phyloP scores from a whole-genome alignment of 768 basidiomycete species.

The Nevesoporus exiguus region DNA sequence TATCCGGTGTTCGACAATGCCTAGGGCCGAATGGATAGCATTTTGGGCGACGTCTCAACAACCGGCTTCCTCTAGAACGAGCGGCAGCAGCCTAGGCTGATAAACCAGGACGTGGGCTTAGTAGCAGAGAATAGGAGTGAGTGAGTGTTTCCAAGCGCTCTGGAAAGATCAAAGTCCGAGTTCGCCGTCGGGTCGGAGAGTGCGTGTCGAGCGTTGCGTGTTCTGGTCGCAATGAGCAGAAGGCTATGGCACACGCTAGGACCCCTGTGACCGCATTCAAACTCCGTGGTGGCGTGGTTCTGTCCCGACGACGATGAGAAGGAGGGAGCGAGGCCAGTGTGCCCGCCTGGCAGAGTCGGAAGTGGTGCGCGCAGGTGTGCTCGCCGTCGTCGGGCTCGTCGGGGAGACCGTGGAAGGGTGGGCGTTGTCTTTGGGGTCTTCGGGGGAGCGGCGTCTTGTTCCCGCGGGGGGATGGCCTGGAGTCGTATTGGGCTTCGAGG shows the following conservation, averaged over 20 bases:
- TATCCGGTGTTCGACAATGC: too few relatives aligned
- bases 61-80: too few relatives aligned
- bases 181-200: too few relatives aligned
- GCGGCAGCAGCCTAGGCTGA: too few relatives aligned
- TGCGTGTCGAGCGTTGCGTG: too few relatives aligned
- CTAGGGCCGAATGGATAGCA: too few relatives aligned
- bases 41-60: too few relatives aligned
- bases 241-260: conserved; percentile 15
- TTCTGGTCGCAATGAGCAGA: not conserved
- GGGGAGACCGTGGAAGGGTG: not conserved
- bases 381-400: conserved; percentile 2
- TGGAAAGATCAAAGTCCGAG: too few relatives aligned
- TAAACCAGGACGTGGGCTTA: too few relatives aligned
- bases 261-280: conserved; percentile 31
- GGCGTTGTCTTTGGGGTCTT: conserved; percentile 24
- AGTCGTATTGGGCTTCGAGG: conserved; percentile 28
- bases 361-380: not conserved
- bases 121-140: too few relatives aligned
- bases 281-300: conserved; percentile 24
- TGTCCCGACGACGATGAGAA: not conserved
- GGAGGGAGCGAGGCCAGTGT: not conserved
- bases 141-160: too few relatives aligned
- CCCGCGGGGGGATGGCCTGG: conserved; percentile 27
- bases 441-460: conserved; percentile 25
- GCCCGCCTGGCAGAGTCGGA: not conserved